Evolutionary conservation across 2,329 filamentous ascomycete species (phyloP).

Genomic region (Helminthosporium solani): DNA sequence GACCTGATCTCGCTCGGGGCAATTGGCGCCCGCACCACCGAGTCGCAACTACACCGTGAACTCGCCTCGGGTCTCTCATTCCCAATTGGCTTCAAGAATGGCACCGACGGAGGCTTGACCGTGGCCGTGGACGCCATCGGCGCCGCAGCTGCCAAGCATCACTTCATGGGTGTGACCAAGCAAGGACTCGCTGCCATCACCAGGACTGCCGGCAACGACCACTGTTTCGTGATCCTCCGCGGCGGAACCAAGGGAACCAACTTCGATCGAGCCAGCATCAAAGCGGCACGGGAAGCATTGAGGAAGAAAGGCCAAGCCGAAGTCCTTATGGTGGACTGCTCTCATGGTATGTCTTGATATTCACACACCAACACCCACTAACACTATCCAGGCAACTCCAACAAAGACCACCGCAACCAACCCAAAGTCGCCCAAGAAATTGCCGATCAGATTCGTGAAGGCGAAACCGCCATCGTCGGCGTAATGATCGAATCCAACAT

Average conservation of each 20-base stretch:
- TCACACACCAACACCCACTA: neutral
- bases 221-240: slow-evolving; percentile 94
- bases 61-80: slow-evolving; percentile 92
- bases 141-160: slow-evolving; percentile 74
- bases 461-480: slow-evolving; percentile 85
- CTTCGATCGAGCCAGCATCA: slow-evolving; percentile 83
- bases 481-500: slow-evolving; percentile 99
- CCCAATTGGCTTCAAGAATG: slow-evolving; percentile 99
- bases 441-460: slow-evolving; percentile 80
- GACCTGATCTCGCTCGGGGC: slow-evolving; percentile 94
- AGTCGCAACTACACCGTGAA: slow-evolving; percentile 95
- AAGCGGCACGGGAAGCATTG: slow-evolving; percentile 74
- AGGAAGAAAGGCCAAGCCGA: slow-evolving; percentile 79
- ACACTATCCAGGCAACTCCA: slow-evolving; percentile 72
- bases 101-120: slow-evolving; percentile 85
- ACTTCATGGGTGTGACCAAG: slow-evolving; percentile 99
- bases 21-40: slow-evolving; percentile 93
- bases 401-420: slow-evolving; percentile 97
- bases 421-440: slow-evolving; percentile 84
- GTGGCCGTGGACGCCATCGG: slow-evolving; percentile 97
- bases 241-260: slow-evolving; percentile 92
- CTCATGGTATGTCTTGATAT: slow-evolving; percentile 71
- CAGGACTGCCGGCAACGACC: slow-evolving; percentile 88
- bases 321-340: slow-evolving; percentile 98
- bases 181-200: slow-evolving; percentile 94